phyloP scores from a whole-genome alignment of 805 yeast genomes.

The Wickerhamiella occidentalis region DNA sequence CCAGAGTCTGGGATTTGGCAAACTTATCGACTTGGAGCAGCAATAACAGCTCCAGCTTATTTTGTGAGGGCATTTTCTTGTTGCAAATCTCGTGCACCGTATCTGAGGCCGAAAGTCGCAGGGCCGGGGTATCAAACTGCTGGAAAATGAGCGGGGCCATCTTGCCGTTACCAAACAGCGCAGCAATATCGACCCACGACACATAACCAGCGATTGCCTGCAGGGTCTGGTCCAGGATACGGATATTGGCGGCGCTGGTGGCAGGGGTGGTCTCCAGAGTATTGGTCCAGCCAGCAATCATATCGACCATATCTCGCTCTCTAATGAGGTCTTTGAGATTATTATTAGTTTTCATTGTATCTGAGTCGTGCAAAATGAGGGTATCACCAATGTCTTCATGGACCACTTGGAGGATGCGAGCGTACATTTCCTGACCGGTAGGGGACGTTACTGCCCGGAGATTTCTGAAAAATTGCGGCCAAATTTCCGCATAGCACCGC shows the following conservation, averaged over 20 bases:
- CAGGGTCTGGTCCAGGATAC: constrained; percentile 46
- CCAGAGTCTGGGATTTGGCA: constrained; percentile 29
- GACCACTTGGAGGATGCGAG: constrained; percentile 58
- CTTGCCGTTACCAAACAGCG: constrained; percentile 48
- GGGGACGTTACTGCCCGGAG: constrained; percentile 31
- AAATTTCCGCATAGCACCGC: constrained; percentile 35
- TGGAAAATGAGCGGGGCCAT: constrained; percentile 43
- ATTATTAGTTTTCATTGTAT: constrained; percentile 52
- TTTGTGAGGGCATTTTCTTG: constrained; percentile 66
- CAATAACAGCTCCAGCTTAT: constrained; percentile 55
- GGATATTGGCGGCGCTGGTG: constrained; percentile 26
- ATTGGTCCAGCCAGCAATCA: constrained; percentile 58
- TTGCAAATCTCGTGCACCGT: constrained; percentile 53
- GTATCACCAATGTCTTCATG: constrained; percentile 93
- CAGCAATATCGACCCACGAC: constrained; percentile 80
- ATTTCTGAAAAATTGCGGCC: constrained; percentile 43
- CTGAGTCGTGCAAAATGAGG: constrained; percentile 53
- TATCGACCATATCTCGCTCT: constrained; percentile 52
- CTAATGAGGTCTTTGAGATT: constrained; percentile 73
- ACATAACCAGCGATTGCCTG: constrained; percentile 72
- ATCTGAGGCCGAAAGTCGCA: constrained; percentile 42
- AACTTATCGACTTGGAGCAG: constrained; percentile 54
- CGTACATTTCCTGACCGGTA: constrained; percentile 56
- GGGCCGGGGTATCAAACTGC: constrained; percentile 39
- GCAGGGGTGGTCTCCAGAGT: constrained; percentile 34